Percentiles rank a stretch among this genome's conserved stretches.
phyloP scores from a whole-genome alignment of 768 basidiomycete species.

The Clitopilus passeckerianus region DNA sequence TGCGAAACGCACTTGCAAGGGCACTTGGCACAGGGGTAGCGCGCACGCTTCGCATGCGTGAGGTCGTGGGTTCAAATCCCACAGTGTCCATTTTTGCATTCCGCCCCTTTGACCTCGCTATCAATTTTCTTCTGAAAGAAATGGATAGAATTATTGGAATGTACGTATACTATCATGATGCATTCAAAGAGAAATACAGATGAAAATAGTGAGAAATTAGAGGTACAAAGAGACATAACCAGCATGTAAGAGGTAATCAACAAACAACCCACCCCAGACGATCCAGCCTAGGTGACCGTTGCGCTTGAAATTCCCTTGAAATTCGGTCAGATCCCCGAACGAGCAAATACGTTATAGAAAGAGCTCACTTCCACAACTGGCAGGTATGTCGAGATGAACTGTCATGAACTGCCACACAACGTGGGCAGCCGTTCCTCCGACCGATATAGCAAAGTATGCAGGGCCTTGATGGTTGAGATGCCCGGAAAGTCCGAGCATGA shows the following conservation, averaged over 20 bases:
- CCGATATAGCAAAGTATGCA: conserved; percentile 39
- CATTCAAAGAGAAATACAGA: too few species aligned
- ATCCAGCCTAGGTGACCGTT: conserved; percentile 44
- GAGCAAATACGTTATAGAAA: not conserved
- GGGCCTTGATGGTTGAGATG: conserved; percentile 46
- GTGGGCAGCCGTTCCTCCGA: conserved; percentile 39
- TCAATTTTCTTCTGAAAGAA: too few species aligned
- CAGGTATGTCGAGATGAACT: conserved; percentile 34
- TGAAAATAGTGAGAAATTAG: too few species aligned
- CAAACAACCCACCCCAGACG: conserved; percentile 37
- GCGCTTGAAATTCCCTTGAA: conserved; percentile 38
- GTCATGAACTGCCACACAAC: conserved; percentile 43
- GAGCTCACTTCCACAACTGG: conserved; percentile 43
- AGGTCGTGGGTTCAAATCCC: conserved; percentile 58
- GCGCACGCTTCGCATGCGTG: conserved; percentile 58
- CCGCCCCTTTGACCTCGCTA: not conserved
- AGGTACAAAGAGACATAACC: not conserved
- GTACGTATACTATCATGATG: too few species aligned
- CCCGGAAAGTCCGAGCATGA: conserved; percentile 48
- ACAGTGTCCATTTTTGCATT: conserved; percentile 5
- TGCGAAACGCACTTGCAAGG: not conserved
- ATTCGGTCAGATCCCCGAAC: not conserved
- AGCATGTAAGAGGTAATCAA: conserved; percentile 27
- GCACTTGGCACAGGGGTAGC: conserved; percentile 47
- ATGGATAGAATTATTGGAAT: too few species aligned